These are phyloP conservation scores for Grosmannia penicillata DNA, from an alignment of 2,329 filamentous ascomycete species.

Conservation along the genomic window DNA sequence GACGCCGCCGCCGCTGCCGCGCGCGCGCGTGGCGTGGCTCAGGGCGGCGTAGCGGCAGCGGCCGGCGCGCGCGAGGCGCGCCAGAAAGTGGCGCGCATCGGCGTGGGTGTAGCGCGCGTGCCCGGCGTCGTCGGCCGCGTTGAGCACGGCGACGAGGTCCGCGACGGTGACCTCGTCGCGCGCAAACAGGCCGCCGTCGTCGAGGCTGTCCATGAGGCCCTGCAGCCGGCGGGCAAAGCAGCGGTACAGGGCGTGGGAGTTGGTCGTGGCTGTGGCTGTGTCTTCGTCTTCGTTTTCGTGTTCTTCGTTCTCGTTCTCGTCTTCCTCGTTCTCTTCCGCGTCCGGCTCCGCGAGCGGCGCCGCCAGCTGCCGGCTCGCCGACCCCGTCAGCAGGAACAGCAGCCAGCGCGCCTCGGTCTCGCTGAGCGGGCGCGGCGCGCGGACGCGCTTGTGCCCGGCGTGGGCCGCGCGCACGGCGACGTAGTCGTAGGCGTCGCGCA, in stretches of 20 bases:
- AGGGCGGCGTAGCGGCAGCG: constrained; percentile 9
- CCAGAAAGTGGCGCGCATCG: constrained; percentile 17
- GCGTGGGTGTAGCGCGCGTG: constrained; percentile 14
- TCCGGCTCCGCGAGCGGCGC: constrained; percentile 4
- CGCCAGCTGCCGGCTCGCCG: constrained; percentile 14
- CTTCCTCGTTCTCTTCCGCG: background rate
- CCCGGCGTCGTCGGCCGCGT: constrained; percentile 3
- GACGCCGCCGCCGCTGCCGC: constrained; percentile 12
- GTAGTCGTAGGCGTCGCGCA: constrained; percentile 7
- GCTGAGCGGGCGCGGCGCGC: constrained; percentile 6
- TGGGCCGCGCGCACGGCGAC: background rate
- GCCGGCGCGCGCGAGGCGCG: constrained; percentile 12
- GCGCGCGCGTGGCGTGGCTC: constrained; percentile 2
- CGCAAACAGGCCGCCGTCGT: constrained; percentile 13
- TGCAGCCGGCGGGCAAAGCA: constrained; percentile 19
- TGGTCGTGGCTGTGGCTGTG: background rate
- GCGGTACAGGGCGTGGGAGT: constrained; percentile 15
- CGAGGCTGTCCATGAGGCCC: constrained; percentile 17
- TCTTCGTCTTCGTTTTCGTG: background rate
- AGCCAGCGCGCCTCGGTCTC: constrained; percentile 19
- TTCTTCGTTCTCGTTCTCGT: background rate
- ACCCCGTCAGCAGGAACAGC: constrained; percentile 15
- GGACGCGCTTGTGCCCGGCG: background rate
- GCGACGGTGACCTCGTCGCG: constrained; percentile 13
- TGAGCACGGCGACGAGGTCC: constrained; percentile 15